phyloP scores from a whole-genome alignment of 2,329 filamentous ascomycete species.

The Aspergillus uvarum region DNA sequence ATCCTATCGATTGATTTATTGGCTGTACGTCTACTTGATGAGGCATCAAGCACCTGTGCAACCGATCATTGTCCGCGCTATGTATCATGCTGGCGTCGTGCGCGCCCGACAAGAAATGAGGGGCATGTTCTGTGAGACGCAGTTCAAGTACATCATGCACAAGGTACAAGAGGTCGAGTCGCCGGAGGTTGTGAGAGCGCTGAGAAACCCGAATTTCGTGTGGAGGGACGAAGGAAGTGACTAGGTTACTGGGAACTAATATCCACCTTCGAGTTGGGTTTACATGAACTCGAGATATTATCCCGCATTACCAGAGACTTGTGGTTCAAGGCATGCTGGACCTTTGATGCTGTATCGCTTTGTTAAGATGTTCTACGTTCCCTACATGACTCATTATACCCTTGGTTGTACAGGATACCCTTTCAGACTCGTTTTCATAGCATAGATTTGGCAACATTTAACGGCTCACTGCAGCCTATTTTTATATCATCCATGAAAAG shows the following conservation, averaged over 20 bases:
- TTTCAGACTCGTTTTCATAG: not conserved
- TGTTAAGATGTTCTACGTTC: too few species aligned
- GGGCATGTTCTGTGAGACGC: constrained; percentile 30
- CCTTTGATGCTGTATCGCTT: too few species aligned
- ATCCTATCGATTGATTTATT: constrained; percentile 48
- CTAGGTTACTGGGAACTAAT: too few species aligned
- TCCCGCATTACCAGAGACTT: too few species aligned
- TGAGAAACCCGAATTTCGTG: constrained; percentile 18
- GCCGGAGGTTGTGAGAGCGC: constrained; percentile 36
- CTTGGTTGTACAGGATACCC: not conserved
- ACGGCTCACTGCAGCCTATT: not conserved
- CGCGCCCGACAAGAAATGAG: constrained; percentile 41
- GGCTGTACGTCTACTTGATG: constrained; percentile 48
- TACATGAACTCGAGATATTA: too few species aligned
- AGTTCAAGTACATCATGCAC: constrained; percentile 47
- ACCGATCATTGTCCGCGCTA: constrained; percentile 46
- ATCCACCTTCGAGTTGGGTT: too few species aligned
- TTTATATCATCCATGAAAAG: constrained; percentile 2
- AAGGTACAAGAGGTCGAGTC: constrained; percentile 48
- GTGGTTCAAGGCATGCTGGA: too few species aligned
- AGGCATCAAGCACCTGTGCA: constrained; percentile 44
- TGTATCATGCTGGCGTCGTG: constrained; percentile 52
- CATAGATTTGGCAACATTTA: not conserved
- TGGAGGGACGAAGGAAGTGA: constrained; percentile 10
- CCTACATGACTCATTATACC: not conserved